Base-by-base conservation (phyloP, 305 asterid genomes). In the Striga hermonthica region DNA sequence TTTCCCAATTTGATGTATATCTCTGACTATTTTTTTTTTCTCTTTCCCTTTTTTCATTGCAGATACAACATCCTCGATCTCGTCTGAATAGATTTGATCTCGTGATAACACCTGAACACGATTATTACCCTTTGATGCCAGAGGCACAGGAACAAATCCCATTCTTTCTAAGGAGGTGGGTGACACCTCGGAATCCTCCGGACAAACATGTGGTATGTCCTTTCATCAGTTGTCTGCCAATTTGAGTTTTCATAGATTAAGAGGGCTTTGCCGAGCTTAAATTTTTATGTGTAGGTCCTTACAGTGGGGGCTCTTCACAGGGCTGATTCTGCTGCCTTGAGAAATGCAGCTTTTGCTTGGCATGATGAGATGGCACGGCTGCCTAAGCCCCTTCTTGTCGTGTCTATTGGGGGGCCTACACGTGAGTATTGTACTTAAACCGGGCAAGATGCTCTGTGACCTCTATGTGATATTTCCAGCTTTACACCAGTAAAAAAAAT, bases 11-110 rank as follows among this genome's bases (percentile, higher is more conserved):
- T 22, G 31, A 1, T 22, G 31, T 22, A 22, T 22, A 22, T 22
- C 31, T 22, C 31, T 22, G 31, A 22, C 31, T 22, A 22, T 22
- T 22, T 22, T 22, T 22, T 22, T 22, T 22, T 22, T 22, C 31
- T 22, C 31, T 22, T 22, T 22, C 31, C 31, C 31, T 22, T 12
- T 60, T 64, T 52, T 78, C 54, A 60, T 82, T 72, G 62, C 87
- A 90, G 95, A 79, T 90, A 68, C 97, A 90, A 67, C 97, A 90
- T 78, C 97, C 97, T 10, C 84, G 97, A 73, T 81, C 95, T 75
- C 81, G 72, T 62, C 82, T 90, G 15, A 69, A 77, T 72, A 81
- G 95, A 76, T 90, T 90, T 83, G 95, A 90, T 78, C 80, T 90
- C 44, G 90, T 90, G 67, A 80, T 90, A 71, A 75, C 95, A 44